Base-by-base conservation (phyloP, 1,284 basidiomycete species). In the Ceratobasidium sp. region DNA sequence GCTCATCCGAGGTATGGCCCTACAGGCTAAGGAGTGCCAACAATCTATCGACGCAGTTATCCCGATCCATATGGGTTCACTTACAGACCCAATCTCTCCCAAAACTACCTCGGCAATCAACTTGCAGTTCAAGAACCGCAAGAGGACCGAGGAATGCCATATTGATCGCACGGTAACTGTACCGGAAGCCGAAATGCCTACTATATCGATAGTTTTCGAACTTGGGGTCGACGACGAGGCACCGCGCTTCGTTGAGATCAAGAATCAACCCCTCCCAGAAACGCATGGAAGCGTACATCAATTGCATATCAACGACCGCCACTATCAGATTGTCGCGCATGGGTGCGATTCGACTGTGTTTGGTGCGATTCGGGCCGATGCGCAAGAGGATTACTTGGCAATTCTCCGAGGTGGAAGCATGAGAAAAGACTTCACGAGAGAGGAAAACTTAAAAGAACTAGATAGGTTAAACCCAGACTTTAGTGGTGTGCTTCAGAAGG, bases 21-120 rank as follows among this genome's bases (percentile, higher is more conserved):
- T 61, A 45, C 59, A 46, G 30, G 59, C 39, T 10, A 45, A 61
- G 26, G 59, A 61, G 18, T 14, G 43, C 59, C 41, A 61, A 12
- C 2, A 18, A 4, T 61, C 59, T 6, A 61, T 61, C 14, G 59
- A 61, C 30, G 41, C 59, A 18, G 59, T 61, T 1, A 61, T 61
- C 14, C 60, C 60, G 9, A n/a, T 62, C 10, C 60, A 62, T 14
- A 62, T 50, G 23, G 59, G 59, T 16, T 30, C 59, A 14, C 3
- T 46, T 2, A 61, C 59, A 30, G 28, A n/a, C 12, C 59, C 39
- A 8, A 61, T 61, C 39, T 23, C 9, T 3, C 41, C 23, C 6
- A 16, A 26, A 10, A 61, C 39, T 12, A 61, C 43, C 6, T 61
- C 59, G n/a, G 59, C 41, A 16, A 61, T 61, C 41, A 46, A 61